These are phyloP conservation scores for Senna siamea DNA, from an alignment of 306 rosid species.

Conservation along the genomic window DNA sequence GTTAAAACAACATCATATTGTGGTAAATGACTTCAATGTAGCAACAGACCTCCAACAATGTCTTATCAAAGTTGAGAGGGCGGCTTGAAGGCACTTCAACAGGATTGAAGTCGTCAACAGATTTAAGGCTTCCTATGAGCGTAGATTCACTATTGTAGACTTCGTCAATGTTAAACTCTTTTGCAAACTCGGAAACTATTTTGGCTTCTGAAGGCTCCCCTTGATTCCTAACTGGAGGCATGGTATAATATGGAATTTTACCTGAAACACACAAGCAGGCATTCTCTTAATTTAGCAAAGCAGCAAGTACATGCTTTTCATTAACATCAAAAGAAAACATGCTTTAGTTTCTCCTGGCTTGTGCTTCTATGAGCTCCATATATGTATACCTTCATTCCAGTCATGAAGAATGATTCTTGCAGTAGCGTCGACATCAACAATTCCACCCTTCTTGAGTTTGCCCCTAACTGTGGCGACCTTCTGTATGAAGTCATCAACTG, in stretches of 20 bases:
- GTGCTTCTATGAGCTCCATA: conserved; percentile 6
- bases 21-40: neutral
- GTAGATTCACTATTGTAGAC: conserved; percentile 81
- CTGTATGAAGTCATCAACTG: conserved; percentile 84
- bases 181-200: conserved; percentile 71
- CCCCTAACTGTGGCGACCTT: conserved; percentile 91
- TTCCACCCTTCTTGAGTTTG: conserved; percentile 89
- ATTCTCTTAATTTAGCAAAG: neutral
- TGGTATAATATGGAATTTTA: conserved; percentile 88
- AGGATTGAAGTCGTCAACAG: conserved; percentile 71
- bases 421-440: conserved; percentile 75
- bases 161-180: conserved; percentile 77
- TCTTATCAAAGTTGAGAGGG: conserved; percentile 65
- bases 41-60: conserved; percentile 65
- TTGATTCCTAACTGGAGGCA: conserved; percentile 84
- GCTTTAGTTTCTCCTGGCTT: neutral
- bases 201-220: conserved; percentile 72
- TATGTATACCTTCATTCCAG: conserved; percentile 85
- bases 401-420: conserved; percentile 93
- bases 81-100: conserved; percentile 83
- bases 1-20: neutral
- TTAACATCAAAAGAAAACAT: conserved; percentile 27
- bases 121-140: conserved; percentile 86
- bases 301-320: neutral
- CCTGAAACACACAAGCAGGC: conserved; percentile 53